Evolutionary conservation across 805 yeast genomes (phyloP), one percentile per base, ranked within the genome.

Genomic region (Candida railenensis): DNA sequence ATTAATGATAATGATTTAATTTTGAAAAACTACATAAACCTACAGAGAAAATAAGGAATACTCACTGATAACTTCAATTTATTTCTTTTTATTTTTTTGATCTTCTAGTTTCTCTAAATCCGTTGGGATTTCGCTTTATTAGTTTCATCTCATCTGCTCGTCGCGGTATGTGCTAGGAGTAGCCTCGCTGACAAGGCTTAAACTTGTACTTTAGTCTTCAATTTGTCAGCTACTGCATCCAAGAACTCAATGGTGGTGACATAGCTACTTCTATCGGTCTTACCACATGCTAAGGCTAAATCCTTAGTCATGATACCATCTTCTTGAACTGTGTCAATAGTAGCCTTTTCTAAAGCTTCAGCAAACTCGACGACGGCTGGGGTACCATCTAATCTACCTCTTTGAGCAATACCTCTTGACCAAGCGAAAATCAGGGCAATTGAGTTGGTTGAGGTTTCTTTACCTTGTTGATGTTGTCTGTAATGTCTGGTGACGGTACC

Each of bases 401-500:
- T 84, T 67, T 86, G 89, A 52, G 83, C 81, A 45, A 87, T 66
- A 62, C 92, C 94, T 69, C 91, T 79, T n/a, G 90, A 65, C 94
- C 94, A 87, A 25, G 94, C 94, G 57, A 85, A 87, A 48, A 87
- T 87, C 16, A 90, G 84, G 3, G 94, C 94, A 65, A 87, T 87
- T 5, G 94, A 86, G 69, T 87, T 87, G 45, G 94, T 87, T 3
- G 91, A 85, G 7, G 94, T 87, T 63, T 85, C 89, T 62, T 85
- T 83, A 51, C 92, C 92, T 60, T 81, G 81, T 68, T 87, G 92
- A 57, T 83, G 82, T 66, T 81, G 87, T 78, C 92, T 83, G 71
- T 73, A 87, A 62, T 87, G 94, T 78, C 94, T 83, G 28, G 94
- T 87, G 52, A 87, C 94, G 15, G 94, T 87, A 57, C 94, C 94